Conservation (phyloP, 208 protist species). For the Crithidia bombi region DNA sequence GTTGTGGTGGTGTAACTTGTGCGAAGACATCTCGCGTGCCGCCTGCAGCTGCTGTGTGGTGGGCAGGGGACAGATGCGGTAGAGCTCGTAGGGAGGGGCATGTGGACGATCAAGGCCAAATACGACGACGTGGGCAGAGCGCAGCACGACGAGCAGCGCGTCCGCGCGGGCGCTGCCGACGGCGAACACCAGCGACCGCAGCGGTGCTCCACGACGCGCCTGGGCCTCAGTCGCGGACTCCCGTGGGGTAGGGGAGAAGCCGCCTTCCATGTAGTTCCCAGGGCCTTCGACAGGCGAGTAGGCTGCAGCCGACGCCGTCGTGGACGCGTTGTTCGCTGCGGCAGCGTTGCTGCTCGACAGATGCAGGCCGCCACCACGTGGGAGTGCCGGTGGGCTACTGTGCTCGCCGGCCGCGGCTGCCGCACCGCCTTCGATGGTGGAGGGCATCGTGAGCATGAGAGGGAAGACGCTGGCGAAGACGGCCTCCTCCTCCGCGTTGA, state of each 20-base stretch:
- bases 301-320: not conserved
- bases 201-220: not conserved
- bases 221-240: constrained; percentile 6
- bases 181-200: constrained; percentile 43
- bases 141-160: constrained; percentile 57
- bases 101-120: constrained; percentile 42
- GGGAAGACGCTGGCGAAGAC: constrained; percentile 39
- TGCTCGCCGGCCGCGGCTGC: constrained; percentile 24
- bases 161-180: constrained; percentile 50
- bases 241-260: not conserved
- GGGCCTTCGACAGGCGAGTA: constrained; percentile 28
- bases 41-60: constrained; percentile 30
- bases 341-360: not conserved
- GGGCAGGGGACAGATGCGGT: constrained; percentile 43
- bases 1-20: not conserved
- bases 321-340: not conserved
- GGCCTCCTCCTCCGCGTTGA: constrained; percentile 30
- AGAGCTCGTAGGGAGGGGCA: constrained; percentile 48
- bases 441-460: constrained; percentile 5
- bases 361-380: not conserved
- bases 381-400: not conserved
- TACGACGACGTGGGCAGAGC: constrained; percentile 51
- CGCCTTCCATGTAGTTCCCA: not conserved
- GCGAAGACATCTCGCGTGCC: constrained; percentile 4
- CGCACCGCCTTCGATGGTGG: constrained; percentile 5